These are phyloP conservation scores for Naumovozyma dairenensis DNA, from an alignment of 805 yeast species.

Conservation along the genomic window DNA sequence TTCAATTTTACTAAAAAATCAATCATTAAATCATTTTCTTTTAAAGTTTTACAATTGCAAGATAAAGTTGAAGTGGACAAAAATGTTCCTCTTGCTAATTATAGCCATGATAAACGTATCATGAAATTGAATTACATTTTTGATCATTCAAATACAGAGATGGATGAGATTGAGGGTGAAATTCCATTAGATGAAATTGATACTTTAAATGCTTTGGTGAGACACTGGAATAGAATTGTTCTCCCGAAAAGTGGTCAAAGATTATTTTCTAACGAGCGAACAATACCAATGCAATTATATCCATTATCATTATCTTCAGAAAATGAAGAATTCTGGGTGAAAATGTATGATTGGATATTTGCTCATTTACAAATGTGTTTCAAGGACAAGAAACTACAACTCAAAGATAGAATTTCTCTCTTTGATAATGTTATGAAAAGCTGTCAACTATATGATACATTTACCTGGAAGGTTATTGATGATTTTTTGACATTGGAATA, in stretches of 20 bases:
- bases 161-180: conserved; percentile 1
- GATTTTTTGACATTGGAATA: conserved; percentile 13
- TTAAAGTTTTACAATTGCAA: conserved; percentile 1
- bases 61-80: background rate
- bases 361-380: conserved; percentile 13
- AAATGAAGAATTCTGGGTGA: conserved; percentile 7
- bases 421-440: conserved; percentile 4
- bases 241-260: conserved; percentile 13
- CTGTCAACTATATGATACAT: conserved; percentile 8
- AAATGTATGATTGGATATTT: conserved; percentile 11
- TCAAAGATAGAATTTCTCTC: conserved; percentile 1
- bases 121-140: background rate
- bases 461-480: conserved; percentile 4
- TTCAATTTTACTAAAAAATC: conserved; percentile 4
- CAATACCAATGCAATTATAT: conserved; percentile 6
- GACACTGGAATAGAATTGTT: conserved; percentile 11
- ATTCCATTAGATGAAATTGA: conserved; percentile 8
- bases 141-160: background rate
- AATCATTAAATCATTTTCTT: conserved; percentile 3
- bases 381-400: conserved; percentile 4
- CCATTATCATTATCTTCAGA: conserved; percentile 5
- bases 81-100: too few relatives aligned
- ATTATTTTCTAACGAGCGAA: conserved; percentile 2
- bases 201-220: conserved; percentile 11
- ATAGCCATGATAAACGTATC: background rate